These are phyloP conservation scores for Fraxinus ornus DNA, from an alignment of 305 asterid genomes.

Conservation along the genomic window DNA sequence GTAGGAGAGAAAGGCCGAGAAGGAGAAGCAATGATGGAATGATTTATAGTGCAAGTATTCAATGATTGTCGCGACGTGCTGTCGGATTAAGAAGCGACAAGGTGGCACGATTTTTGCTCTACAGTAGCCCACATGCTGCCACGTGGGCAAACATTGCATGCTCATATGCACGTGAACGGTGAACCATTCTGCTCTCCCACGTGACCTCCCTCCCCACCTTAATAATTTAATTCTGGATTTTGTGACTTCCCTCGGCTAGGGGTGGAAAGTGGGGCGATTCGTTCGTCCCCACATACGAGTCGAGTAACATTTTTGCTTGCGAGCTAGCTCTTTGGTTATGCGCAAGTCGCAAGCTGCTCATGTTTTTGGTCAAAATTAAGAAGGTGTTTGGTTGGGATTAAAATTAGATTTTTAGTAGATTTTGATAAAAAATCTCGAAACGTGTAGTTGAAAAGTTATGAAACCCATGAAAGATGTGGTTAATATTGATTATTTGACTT, in stretches of 20 bases:
- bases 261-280: not conserved
- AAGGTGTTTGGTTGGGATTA: no score
- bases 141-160: conserved; percentile 3
- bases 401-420: no score
- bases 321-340: not conserved
- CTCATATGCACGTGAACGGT: not conserved
- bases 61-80: not conserved
- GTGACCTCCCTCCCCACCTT: not conserved
- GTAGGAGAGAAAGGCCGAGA: not conserved
- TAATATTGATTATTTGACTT: no score
- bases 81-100: not conserved
- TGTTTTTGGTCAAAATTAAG: not conserved
- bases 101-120: not conserved
- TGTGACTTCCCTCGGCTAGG: not conserved
- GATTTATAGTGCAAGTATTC: not conserved
- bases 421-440: no score
- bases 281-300: not conserved
- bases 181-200: not conserved
- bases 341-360: not conserved
- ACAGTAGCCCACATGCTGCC: not conserved
- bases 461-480: no score
- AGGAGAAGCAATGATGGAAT: not conserved
- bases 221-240: not conserved
- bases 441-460: no score
- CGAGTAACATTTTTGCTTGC: not conserved